Evolutionary conservation across 1,284 basidiomycete species (phyloP).

Genomic region (Marasmius sp.): DNA sequence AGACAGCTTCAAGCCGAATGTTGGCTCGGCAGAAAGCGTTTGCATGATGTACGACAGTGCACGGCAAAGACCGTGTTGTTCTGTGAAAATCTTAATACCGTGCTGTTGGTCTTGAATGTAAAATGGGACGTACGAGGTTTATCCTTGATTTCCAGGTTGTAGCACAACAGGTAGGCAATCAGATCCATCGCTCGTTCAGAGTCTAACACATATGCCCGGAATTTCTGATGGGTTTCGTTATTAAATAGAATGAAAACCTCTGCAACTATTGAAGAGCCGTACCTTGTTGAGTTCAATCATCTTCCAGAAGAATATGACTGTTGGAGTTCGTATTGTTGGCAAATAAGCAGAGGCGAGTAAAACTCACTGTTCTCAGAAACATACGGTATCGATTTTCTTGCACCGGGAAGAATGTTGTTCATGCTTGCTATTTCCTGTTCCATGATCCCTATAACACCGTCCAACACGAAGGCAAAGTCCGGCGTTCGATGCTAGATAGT

Average conservation of each 20-base stretch:
- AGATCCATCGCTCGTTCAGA: constrained; percentile 78
- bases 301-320: constrained; percentile 89
- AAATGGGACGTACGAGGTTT: constrained; percentile 69
- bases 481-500: constrained; percentile 74
- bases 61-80: constrained; percentile 89
- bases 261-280: constrained; percentile 9
- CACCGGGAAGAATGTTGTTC: constrained; percentile 80
- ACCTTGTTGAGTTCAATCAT: constrained; percentile 91
- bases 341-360: not conserved
- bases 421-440: constrained; percentile 73
- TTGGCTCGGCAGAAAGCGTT: constrained; percentile 81
- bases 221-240: constrained; percentile 59
- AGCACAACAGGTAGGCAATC: constrained; percentile 75
- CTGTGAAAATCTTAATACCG: constrained; percentile 36
- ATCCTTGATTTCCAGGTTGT: constrained; percentile 84
- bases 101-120: constrained; percentile 9
- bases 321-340: constrained; percentile 9
- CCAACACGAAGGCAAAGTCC: constrained; percentile 83
- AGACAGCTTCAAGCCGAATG: constrained; percentile 71
- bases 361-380: constrained; percentile 76
- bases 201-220: constrained; percentile 77
- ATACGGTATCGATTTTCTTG: constrained; percentile 78
- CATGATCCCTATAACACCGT: constrained; percentile 71
- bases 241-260: not conserved
- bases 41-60: constrained; percentile 92